phyloP scores from a whole-genome alignment of 1,284 basidiomycete genomes.

The Irpex lacteus region DNA sequence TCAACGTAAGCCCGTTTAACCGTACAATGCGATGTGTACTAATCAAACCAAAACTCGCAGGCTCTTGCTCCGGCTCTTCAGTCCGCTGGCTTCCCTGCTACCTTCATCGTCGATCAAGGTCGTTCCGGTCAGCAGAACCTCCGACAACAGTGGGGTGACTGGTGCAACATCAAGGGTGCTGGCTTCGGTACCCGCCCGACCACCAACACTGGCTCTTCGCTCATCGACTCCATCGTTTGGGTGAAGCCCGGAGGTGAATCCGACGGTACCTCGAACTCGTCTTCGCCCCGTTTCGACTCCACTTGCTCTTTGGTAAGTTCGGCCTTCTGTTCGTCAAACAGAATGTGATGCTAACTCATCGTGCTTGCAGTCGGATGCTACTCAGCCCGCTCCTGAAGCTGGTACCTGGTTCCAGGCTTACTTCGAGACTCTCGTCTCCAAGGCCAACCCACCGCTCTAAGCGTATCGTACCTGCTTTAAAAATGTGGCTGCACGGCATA shows the following conservation, averaged over 20 bases:
- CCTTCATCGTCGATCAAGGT: constrained; percentile 65
- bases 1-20: constrained; percentile 36
- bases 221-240: constrained; percentile 66
- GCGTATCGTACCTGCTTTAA: background rate
- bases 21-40: background rate
- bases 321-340: background rate
- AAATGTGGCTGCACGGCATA: constrained; percentile 1
- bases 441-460: constrained; percentile 31
- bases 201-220: constrained; percentile 47
- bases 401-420: constrained; percentile 65
- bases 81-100: constrained; percentile 49
- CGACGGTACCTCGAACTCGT: constrained; percentile 61
- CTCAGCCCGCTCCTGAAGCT: constrained; percentile 56
- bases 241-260: constrained; percentile 69
- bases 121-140: constrained; percentile 62
- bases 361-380: constrained; percentile 43
- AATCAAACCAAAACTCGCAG: constrained; percentile 20
- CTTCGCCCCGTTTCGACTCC: constrained; percentile 54
- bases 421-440: constrained; percentile 51
- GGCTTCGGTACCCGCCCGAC: constrained; percentile 64
- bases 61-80: constrained; percentile 48
- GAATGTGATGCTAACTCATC: constrained; percentile 2
- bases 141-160: constrained; percentile 50
- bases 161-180: constrained; percentile 62
- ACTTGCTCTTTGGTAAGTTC: constrained; percentile 48